Conservation (phyloP, 2,329 filamentous ascomycete genomes). For the Colletotrichum aenigma region DNA sequence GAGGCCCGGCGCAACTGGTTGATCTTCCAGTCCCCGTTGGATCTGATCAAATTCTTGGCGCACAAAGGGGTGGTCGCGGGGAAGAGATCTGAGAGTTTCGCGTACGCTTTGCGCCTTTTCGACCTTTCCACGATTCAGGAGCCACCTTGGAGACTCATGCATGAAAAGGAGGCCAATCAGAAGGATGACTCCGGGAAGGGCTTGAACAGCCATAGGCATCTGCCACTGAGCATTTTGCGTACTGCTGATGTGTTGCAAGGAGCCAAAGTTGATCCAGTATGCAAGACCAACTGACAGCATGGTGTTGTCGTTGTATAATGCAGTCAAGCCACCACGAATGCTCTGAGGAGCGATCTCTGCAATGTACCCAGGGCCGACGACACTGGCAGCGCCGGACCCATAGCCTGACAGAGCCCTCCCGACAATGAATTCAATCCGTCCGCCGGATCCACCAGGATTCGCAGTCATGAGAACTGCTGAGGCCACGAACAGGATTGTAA, state of each 20-base stretch:
- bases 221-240: constrained; percentile 50
- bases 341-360: constrained; percentile 51
- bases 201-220: constrained; percentile 28
- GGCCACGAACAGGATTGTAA: constrained; percentile 46
- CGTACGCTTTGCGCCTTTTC: background rate
- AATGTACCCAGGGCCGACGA: constrained; percentile 47
- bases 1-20: background rate
- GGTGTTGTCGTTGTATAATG: constrained; percentile 48
- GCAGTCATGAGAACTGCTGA: constrained; percentile 43
- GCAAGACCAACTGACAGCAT: constrained; percentile 43
- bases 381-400: constrained; percentile 36
- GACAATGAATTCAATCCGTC: background rate
- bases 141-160: constrained; percentile 2
- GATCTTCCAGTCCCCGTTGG: background rate
- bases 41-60: background rate
- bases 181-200: constrained; percentile 4
- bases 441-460: constrained; percentile 29
- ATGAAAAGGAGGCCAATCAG: background rate
- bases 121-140: background rate
- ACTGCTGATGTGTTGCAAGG: constrained; percentile 37
- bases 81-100: background rate
- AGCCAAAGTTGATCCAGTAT: constrained; percentile 50
- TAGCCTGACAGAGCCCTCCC: background rate
- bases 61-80: background rate
- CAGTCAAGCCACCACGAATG: constrained; percentile 44